A percentile compares a stretch with the other conserved stretches of the same genome.
phyloP scores from a whole-genome alignment of 2,329 filamentous ascomycete genomes.

The Penicillium sp. region DNA sequence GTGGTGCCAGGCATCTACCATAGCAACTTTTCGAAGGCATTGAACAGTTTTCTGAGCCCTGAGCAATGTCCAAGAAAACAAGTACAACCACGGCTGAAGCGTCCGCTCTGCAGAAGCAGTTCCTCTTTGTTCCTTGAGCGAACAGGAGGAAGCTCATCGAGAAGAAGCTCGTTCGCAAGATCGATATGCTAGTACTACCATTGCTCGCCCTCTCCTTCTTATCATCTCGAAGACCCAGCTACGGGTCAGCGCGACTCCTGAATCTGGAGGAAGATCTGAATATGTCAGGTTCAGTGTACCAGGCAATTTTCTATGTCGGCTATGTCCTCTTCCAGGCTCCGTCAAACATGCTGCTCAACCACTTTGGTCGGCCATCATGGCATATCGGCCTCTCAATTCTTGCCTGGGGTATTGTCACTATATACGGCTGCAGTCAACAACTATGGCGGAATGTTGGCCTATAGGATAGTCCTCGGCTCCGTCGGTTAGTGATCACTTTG shows the following conservation, averaged over 20 bases:
- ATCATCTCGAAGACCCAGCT: constrained; percentile 40
- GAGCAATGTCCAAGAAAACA: too few relatives aligned
- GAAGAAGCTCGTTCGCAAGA: constrained; percentile 25
- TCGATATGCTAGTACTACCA: constrained; percentile 30
- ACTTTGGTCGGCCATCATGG: constrained; percentile 38
- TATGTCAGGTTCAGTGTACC: constrained; percentile 35
- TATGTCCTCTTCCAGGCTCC: constrained; percentile 45
- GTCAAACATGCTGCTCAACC: constrained; percentile 42
- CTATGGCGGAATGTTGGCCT: constrained; percentile 41
- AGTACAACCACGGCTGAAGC: too few relatives aligned
- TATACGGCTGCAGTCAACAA: constrained; percentile 43
- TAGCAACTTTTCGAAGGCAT: too few relatives aligned
- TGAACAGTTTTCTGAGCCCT: too few relatives aligned
- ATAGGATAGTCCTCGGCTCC: constrained; percentile 48
- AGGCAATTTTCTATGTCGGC: constrained; percentile 43
- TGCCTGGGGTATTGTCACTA: constrained; percentile 46
- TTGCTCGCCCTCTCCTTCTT: constrained; percentile 28
- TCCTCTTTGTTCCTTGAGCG: neutral
- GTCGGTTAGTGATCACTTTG: constrained; percentile 35
- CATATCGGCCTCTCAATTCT: constrained; percentile 44
- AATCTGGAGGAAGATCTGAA: constrained; percentile 41
- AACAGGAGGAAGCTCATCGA: constrained; percentile 20
- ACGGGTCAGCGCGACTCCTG: constrained; percentile 41
- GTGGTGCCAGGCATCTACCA: too few relatives aligned
- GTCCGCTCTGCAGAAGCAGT: neutral